Base-by-base conservation (phyloP, 305 asterid genomes). In the Petunia hybrid region DNA sequence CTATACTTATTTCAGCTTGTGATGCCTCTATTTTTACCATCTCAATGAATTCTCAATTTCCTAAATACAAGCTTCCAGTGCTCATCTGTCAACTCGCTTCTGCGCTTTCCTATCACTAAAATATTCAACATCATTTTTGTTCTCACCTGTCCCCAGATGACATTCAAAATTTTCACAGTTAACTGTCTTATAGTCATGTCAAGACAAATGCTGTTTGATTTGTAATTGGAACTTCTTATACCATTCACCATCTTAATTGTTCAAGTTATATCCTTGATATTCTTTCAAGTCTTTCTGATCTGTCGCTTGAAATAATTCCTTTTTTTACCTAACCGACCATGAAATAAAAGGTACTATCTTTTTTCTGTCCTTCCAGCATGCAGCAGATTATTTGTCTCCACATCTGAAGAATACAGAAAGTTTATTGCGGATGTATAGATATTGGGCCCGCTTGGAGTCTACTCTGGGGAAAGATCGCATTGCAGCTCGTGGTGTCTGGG, bases 401-500 rank as follows among this genome's bases (percentile, higher is more conserved):
- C 90, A 89, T 77, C 90, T 96, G 78, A 89, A 87, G 82, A 88
- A 89, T 81, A 88, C 98, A 38, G 87, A 89, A 62, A 87, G 84
- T 81, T 90, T 92, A 59, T 85, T 96, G 70, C 87, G 81, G 79
- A 82, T 94, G 88, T 83, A 91, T 80, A 85, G 88, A 86, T 94
- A 96, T 80, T 96, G 98, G 99, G 93, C 98, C 77, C 92, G 82
- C 77, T 88, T 96, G 80, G 98, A 94, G 92, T 85, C 82, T 10
- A 86, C 85, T 71, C 82, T 91, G 85, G 98, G 97, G 74, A 93
- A 92, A 80, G 93, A 92, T 90, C 71, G 87, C 85, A 85, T 68
- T 86, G 97, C 98, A 79, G 98, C 98, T 76, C 98, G 94, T 89
- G 90, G 95, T 85, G 98, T 94, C 80, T 96, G 98, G 98, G 98